phyloP scores from a whole-genome alignment of 192 early-diverging fungal genomes.

The Coemansia sp. region DNA sequence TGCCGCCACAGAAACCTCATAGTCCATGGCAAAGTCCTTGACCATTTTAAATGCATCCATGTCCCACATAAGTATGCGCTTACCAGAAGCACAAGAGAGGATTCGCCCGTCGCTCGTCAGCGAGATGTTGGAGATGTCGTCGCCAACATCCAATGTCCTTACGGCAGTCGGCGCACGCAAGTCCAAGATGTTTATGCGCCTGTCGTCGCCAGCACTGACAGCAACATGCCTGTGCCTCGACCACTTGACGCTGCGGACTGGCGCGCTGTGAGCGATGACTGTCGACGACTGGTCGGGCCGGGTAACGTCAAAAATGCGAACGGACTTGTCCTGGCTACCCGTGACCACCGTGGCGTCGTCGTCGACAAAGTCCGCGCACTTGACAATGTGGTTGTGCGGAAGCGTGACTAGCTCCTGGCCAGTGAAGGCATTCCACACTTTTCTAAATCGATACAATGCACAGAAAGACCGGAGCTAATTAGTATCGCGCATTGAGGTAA shows the following conservation, averaged over 20 bases:
- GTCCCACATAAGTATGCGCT: conserved; percentile 74
- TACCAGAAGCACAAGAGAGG: conserved; percentile 80
- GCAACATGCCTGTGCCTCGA: conserved; percentile 53
- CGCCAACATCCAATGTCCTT: conserved; percentile 64
- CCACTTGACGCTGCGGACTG: conserved; percentile 49
- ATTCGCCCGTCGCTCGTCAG: conserved; percentile 76
- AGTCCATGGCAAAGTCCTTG: conserved; percentile 62
- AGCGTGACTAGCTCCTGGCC: conserved; percentile 74
- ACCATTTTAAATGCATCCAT: conserved; percentile 64
- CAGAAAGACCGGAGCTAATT: not conserved
- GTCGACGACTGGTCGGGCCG: conserved; percentile 36
- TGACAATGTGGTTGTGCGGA: conserved; percentile 81
- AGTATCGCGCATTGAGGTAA: not conserved
- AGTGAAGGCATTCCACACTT: conserved; percentile 86
- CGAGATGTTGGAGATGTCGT: conserved; percentile 71
- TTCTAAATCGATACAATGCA: conserved; percentile 42
- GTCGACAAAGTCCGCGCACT: conserved; percentile 81
- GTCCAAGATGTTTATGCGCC: conserved; percentile 71
- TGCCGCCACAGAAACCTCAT: conserved; percentile 78
- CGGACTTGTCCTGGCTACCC: conserved; percentile 80
- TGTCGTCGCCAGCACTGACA: conserved; percentile 66
- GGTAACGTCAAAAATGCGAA: conserved; percentile 81
- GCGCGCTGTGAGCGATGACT: conserved; percentile 37
- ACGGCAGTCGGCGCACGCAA: conserved; percentile 63
- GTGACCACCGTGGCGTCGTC: conserved; percentile 68